These are phyloP conservation scores for Plasmodium relictum DNA, from an alignment of 169 alveolate species.

Conservation along the genomic window DNA sequence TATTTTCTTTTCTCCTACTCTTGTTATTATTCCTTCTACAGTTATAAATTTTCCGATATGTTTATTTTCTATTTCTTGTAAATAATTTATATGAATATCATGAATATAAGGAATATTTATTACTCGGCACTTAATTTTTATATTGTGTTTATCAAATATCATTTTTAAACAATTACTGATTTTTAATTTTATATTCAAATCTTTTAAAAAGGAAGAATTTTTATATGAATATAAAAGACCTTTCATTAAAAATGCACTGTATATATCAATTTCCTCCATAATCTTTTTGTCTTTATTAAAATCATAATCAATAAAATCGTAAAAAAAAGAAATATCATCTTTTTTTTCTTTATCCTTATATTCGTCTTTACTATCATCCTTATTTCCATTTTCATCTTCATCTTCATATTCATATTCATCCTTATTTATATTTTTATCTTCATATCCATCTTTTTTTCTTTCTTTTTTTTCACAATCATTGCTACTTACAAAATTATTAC, in stretches of 20 bases:
- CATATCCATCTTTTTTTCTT: neutral
- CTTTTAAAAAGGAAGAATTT: slow-evolving; percentile 33
- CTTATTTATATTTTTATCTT: neutral
- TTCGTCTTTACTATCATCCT: neutral
- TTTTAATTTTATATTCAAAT: slow-evolving; percentile 31
- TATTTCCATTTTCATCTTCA: neutral
- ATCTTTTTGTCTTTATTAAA: slow-evolving; percentile 36
- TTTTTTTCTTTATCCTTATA: neutral
- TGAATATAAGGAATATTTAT: slow-evolving; percentile 50
- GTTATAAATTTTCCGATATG: slow-evolving; percentile 67
- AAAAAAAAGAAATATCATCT: neutral
- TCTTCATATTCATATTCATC: neutral
- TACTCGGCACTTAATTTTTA: slow-evolving; percentile 54
- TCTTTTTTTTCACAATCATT: neutral
- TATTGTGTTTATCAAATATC: slow-evolving; percentile 54
- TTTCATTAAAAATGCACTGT: slow-evolving; percentile 58
- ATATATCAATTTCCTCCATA: slow-evolving; percentile 52
- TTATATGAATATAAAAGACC: slow-evolving; percentile 51
- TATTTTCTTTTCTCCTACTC: slow-evolving; percentile 79
- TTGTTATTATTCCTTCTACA: slow-evolving; percentile 67
- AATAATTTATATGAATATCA: slow-evolving; percentile 32
- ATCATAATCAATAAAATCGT: slow-evolving; percentile 47
- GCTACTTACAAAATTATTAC: neutral
- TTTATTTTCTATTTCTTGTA: slow-evolving; percentile 66
- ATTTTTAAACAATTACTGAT: slow-evolving; percentile 66